Conservation (phyloP, 179 eudicot species). For the Heliamphora pulchella region DNA sequence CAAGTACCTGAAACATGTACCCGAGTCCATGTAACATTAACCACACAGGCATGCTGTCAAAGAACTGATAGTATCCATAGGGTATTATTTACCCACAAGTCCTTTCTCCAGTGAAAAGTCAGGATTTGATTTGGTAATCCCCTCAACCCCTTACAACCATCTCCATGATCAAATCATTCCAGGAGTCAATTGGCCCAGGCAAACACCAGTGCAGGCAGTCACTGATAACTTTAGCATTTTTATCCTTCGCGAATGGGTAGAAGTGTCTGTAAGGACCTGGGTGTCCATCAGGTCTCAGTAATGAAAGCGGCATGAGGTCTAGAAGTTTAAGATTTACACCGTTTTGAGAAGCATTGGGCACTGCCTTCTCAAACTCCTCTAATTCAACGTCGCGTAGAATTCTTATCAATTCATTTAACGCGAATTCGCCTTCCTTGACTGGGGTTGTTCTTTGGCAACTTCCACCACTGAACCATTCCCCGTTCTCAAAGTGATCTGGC, state of each 20-base stretch:
- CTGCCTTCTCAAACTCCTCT: slow-evolving; percentile 45
- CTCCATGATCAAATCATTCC: slow-evolving; percentile 66
- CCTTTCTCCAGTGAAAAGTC: too few species aligned
- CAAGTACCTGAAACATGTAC: too few species aligned
- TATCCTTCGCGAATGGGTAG: slow-evolving; percentile 51
- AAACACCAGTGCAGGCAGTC: slow-evolving; percentile 96
- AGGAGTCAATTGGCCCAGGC: slow-evolving; percentile 83
- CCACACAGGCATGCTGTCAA: too few species aligned
- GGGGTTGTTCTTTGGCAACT: slow-evolving; percentile 54
- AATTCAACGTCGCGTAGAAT: slow-evolving; percentile 48
- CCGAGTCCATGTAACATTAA: too few species aligned
- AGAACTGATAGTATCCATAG: too few species aligned
- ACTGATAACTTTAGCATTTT: slow-evolving; percentile 48
- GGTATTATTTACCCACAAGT: too few species aligned
- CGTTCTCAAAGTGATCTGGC: slow-evolving; percentile 80
- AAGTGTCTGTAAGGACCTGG: slow-evolving; percentile 65
- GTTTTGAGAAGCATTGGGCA: slow-evolving; percentile 15
- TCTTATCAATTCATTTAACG: slow-evolving; percentile 31
- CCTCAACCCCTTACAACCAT: slow-evolving; percentile 32
- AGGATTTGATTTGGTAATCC: too few species aligned
- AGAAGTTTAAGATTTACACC: slow-evolving; percentile 39
- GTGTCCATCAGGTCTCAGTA: slow-evolving; percentile 82
- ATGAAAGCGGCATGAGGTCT: slow-evolving; percentile 48
- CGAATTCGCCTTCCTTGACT: slow-evolving; percentile 35
- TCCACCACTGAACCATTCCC: slow-evolving; percentile 80